A percentile compares a stretch with the other conserved stretches of the same genome.
These are phyloP conservation scores for Fusarium guadeloupense DNA, from an alignment of 2,329 filamentous ascomycete species.

Conservation along the genomic window DNA sequence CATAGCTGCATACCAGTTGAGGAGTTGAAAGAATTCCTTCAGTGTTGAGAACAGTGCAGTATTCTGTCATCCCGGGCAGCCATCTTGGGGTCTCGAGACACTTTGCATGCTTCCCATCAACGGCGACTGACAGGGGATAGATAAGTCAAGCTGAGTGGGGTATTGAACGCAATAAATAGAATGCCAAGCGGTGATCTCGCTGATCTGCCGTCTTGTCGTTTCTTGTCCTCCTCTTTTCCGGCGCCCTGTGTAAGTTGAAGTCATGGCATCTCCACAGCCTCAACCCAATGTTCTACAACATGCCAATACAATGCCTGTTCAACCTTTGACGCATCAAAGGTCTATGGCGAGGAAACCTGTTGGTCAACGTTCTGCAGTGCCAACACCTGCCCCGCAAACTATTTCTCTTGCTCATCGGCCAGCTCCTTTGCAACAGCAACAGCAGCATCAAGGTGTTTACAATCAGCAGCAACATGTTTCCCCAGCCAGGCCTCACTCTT, in stretches of 20 bases:
- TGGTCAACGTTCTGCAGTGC: background rate
- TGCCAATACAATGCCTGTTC: slow-evolving; percentile 9
- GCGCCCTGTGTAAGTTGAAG: slow-evolving; percentile 6
- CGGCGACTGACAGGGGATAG: slow-evolving; percentile 13
- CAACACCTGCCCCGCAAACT: background rate
- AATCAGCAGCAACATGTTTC: slow-evolving; percentile 15
- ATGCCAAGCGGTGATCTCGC: slow-evolving; percentile 13
- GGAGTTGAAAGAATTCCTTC: slow-evolving; percentile 15
- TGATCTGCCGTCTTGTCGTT: slow-evolving; percentile 24
- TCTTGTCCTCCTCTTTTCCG: slow-evolving; percentile 7
- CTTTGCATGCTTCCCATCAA: background rate
- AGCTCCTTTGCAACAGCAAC: slow-evolving; percentile 9
- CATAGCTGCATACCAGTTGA: slow-evolving; percentile 9
- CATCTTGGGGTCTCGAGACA: background rate
- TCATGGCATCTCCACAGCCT: slow-evolving; percentile 30
- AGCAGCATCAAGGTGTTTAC: background rate
- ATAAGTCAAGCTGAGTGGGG: background rate
- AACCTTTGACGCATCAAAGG: slow-evolving; percentile 22
- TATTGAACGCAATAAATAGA: slow-evolving; percentile 4
- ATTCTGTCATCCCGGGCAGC: slow-evolving; percentile 15
- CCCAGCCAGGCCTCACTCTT: slow-evolving; percentile 14
- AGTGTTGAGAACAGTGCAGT: background rate
- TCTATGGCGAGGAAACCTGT: slow-evolving; percentile 26
- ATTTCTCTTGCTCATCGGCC: slow-evolving; percentile 19
- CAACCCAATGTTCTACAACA: slow-evolving; percentile 1